Conservation (phyloP, 345 rosid species). For the Eucalyptus globulus region DNA sequence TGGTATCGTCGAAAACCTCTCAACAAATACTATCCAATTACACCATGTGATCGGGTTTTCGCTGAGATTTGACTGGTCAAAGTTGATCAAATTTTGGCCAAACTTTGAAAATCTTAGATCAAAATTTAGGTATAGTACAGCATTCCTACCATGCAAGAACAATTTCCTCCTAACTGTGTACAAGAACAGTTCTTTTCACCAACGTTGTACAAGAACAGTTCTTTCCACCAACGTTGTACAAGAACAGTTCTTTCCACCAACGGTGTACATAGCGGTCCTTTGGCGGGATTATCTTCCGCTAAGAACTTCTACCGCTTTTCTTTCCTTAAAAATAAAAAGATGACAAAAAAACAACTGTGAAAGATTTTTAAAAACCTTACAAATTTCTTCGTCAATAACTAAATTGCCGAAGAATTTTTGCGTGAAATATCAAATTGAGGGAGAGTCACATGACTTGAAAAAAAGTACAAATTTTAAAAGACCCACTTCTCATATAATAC, state of each 20-base stretch:
- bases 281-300: not conserved
- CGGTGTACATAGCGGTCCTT: not conserved
- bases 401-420: not conserved
- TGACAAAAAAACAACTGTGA: not conserved
- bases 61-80: not conserved
- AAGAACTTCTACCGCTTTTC: not conserved
- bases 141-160: not conserved
- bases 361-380: rapidly evolving
- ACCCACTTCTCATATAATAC: not conserved
- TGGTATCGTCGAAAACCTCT: not conserved
- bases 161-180: not conserved
- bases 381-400: not conserved
- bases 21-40: not conserved
- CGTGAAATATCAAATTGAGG: not conserved
- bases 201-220: not conserved
- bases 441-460: not conserved
- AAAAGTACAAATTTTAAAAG: not conserved
- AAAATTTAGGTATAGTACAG: not conserved
- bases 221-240: not conserved
- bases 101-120: not conserved
- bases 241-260: not conserved
- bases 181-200: not conserved
- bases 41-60: not conserved
- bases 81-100: not conserved
- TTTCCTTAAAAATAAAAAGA: not conserved